Conservation (phyloP, 140 eudicot genomes). For the Bidens hawaiensis region DNA sequence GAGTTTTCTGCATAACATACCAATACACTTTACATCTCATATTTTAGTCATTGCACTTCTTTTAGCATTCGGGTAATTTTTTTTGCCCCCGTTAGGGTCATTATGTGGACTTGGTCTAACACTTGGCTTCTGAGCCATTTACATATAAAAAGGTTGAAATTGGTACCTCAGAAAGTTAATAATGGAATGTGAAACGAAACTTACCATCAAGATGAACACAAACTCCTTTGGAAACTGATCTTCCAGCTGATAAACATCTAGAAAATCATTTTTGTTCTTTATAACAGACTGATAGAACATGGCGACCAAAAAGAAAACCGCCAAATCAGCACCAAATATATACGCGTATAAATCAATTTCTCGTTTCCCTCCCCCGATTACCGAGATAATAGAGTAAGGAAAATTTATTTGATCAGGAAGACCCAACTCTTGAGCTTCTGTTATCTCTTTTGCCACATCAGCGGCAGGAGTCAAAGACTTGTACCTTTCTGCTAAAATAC, state of each 20-base stretch:
- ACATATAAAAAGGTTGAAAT: conserved; percentile 3
- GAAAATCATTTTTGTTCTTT: conserved; percentile 78
- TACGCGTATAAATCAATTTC: conserved; percentile 97
- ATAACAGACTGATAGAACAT: conserved; percentile 91
- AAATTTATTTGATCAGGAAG: conserved; percentile 55
- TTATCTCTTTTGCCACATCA: conserved; percentile 90
- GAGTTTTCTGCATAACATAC: background rate
- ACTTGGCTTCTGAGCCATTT: background rate
- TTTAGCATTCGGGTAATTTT: background rate
- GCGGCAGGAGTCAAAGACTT: conserved; percentile 95
- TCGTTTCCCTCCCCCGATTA: conserved; percentile 95
- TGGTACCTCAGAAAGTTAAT: background rate
- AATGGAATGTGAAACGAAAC: conserved; percentile 12
- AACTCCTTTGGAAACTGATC: conserved; percentile 97
- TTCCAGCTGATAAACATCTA: conserved; percentile 97
- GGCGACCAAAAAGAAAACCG: conserved; percentile 91
- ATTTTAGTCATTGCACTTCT: background rate
- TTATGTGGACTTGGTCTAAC: background rate
- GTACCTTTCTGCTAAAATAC: conserved; percentile 52
- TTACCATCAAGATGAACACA: conserved; percentile 84
- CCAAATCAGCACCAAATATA: conserved; percentile 86
- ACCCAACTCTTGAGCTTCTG: conserved; percentile 52
- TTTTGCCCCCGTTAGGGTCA: background rate
- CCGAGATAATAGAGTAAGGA: conserved; percentile 79
- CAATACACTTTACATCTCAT: background rate